phyloP scores from a whole-genome alignment of 768 basidiomycete species.

The Lactarius hatsudake region DNA sequence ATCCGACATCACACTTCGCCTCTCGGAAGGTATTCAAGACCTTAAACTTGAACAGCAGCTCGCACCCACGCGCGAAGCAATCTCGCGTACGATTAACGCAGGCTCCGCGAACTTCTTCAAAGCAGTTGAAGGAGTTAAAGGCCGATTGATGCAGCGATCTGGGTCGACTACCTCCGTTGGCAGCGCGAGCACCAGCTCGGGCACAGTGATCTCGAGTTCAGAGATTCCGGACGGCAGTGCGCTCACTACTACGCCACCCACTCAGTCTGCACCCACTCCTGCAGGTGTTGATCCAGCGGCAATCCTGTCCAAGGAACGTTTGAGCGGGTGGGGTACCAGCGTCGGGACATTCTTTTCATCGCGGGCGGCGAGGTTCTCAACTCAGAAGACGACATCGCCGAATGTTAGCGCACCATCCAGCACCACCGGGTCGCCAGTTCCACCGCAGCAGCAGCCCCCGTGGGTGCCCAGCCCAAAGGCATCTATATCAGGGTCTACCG shows the following conservation, averaged over 20 bases:
- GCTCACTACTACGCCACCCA: constrained; percentile 17
- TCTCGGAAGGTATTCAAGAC: constrained; percentile 93
- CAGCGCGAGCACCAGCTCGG: constrained; percentile 28
- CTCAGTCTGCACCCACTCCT: constrained; percentile 1
- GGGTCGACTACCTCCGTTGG: constrained; percentile 23
- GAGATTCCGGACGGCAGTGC: constrained; percentile 28
- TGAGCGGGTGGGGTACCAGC: constrained; percentile 25
- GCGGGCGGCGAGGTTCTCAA: constrained; percentile 19
- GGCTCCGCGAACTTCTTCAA: constrained; percentile 84
- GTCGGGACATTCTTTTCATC: constrained; percentile 28
- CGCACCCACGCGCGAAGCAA: constrained; percentile 89
- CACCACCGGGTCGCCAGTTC: constrained; percentile 11
- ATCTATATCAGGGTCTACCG: constrained; percentile 1
- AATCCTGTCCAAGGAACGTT: constrained; percentile 21
- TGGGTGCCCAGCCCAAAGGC: not conserved
- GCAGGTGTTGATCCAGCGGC: constrained; percentile 30
- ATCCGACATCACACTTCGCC: constrained; percentile 85
- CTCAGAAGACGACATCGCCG: constrained; percentile 8
- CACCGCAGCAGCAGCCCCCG: constrained; percentile 1
- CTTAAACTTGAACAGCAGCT: constrained; percentile 90
- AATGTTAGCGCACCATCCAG: constrained; percentile 13
- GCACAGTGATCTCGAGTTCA: constrained; percentile 33
- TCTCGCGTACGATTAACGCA: constrained; percentile 67
- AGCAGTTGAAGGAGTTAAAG: constrained; percentile 86
- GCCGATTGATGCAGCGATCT: constrained; percentile 56